Evolutionary conservation across 805 yeast species (phyloP), one percentile per base, ranked within the genome.

Genomic region (Yarrowia osloensis): DNA sequence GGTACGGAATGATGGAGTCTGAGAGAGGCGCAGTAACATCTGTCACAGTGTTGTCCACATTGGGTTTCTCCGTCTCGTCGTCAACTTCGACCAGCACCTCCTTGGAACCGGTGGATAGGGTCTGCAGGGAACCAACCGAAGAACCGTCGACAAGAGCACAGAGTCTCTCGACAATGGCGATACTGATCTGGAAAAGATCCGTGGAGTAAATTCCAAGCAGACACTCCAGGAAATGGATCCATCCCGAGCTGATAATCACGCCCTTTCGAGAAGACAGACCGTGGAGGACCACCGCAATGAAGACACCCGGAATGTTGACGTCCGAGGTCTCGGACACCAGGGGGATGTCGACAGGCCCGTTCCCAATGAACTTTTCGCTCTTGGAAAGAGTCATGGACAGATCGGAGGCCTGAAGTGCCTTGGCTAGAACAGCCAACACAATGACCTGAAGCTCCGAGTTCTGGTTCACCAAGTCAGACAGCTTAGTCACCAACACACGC

Each of bases 101-200:
- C 63, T 26, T 57, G 26, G 40, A 35, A 8, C 63, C 63, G 4
- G 63, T 28, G 39, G 44, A 33, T 3, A 57, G 22, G 13, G 49
- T 19, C 42, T 67, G 72, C 72, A 50, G 69, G 65, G 57, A 57
- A 44, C 61, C 63, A 29, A 73, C 71, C 11, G 80, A 70, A 9
- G 69, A 70, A 0, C 70, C 68, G 4, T 74, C 73, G 21, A 84
- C 74, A 69, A 81, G 81, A 9, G 75, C 70, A 54, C 84, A 80
- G 22, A 85, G 74, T 17, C 86, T 79, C 31, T 85, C 85, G 47
- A 82, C 85, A 33, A 88, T 73, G 1, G 84, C 83, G 33, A 85
- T 75, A 28, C 88, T 74, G 33, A 86, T 85, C 66, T 84, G 84
- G 68, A 87, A 85, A 1, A 88, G 80, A 4, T 84, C 80, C 24